A percentile compares a stretch with the other conserved stretches of the same genome.
Conservation (phyloP, 208 protist genomes). For the Trichomonas gallinae region DNA sequence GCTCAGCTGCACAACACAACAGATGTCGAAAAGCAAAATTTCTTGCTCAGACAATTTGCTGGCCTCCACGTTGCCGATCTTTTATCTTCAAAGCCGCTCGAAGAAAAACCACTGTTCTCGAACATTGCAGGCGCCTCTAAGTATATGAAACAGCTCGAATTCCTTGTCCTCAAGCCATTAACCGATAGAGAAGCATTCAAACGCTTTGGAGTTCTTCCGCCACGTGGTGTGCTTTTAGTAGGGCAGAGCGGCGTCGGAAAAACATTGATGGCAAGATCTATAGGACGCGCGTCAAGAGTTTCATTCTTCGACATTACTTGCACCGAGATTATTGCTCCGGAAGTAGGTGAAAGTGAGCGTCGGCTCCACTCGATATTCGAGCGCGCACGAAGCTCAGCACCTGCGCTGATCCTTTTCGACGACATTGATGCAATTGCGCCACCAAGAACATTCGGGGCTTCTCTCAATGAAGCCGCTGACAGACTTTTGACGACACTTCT, state of each 20-base stretch:
- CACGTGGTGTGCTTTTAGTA: neutral
- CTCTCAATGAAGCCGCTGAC: neutral
- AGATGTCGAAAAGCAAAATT: neutral
- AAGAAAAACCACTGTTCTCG: neutral
- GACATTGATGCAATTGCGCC: slow-evolving; percentile 12
- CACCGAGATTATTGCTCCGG: neutral
- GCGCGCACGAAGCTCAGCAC: neutral
- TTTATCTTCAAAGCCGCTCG: neutral
- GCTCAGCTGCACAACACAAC: neutral
- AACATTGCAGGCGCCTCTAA: neutral
- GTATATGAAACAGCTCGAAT: neutral
- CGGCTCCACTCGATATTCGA: neutral
- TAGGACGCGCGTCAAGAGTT: neutral
- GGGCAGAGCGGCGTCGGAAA: neutral
- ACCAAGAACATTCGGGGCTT: neutral
- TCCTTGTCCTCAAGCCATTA: neutral
- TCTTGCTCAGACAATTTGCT: neutral
- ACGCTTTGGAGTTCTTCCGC: neutral
- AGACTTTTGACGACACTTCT: neutral
- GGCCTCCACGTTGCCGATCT: neutral
- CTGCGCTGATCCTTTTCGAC: neutral
- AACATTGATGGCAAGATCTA: neutral
- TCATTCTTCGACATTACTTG: neutral
- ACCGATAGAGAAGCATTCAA: neutral
- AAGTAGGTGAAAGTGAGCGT: slow-evolving; percentile 1